A percentile compares a stretch with the other conserved stretches of the same genome.
These are phyloP conservation scores for Corchorus olitorius DNA, from an alignment of 345 rosid genomes.

Conservation along the genomic window DNA sequence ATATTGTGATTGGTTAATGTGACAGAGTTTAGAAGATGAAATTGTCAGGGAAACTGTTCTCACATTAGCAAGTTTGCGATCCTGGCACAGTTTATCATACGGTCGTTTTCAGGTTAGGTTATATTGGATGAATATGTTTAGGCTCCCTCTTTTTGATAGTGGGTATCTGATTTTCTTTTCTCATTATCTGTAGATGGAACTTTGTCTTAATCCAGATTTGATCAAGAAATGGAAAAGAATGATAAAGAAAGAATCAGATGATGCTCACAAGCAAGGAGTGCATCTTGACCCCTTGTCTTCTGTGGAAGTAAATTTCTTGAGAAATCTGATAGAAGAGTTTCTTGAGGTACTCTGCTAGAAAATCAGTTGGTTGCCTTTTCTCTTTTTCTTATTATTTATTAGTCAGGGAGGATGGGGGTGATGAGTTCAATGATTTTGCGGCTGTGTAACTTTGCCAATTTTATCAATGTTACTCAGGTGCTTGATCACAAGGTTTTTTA, in stretches of 20 bases:
- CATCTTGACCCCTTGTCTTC: constrained; percentile 58
- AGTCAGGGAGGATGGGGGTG: background rate
- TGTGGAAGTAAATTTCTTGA: constrained; percentile 77
- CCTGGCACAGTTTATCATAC: constrained; percentile 92
- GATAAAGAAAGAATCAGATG: constrained; percentile 77
- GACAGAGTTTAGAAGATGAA: constrained; percentile 96
- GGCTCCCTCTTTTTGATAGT: background rate
- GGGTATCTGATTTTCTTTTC: constrained; percentile 20
- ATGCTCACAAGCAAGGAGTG: constrained; percentile 57
- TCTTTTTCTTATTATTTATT: background rate
- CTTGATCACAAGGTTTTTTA: constrained; percentile 72
- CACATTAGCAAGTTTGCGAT: constrained; percentile 75
- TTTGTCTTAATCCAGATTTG: constrained; percentile 78
- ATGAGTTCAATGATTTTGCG: background rate
- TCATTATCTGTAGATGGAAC: constrained; percentile 72
- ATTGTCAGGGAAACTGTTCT: constrained; percentile 84
- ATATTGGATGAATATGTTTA: constrained; percentile 3
- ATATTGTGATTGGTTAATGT: constrained; percentile 24
- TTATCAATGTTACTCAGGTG: constrained; percentile 48
- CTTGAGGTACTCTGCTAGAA: constrained; percentile 56
- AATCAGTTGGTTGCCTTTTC: background rate
- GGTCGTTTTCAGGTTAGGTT: constrained; percentile 88
- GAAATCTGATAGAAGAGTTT: constrained; percentile 86
- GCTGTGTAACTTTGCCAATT: constrained; percentile 17
- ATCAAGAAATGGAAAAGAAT: constrained; percentile 89